Evolutionary conservation across 2,329 filamentous ascomycete genomes (phyloP).

Genomic region (Akanthomyces uredinophilus): DNA sequence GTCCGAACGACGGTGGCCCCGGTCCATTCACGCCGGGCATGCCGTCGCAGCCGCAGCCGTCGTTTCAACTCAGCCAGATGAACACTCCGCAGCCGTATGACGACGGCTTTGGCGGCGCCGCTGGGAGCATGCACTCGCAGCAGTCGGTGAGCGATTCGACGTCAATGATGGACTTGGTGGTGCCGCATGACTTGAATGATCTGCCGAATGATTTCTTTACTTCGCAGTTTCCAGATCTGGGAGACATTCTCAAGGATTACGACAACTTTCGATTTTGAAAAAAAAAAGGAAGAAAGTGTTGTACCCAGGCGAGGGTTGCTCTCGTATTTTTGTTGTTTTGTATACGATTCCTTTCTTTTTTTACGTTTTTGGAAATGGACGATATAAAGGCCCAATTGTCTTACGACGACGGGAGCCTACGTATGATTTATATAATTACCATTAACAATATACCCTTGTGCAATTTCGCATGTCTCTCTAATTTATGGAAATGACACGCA

Average conservation of each 20-base stretch:
- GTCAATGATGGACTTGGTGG: slow-evolving; percentile 8
- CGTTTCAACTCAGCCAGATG: slow-evolving; percentile 5
- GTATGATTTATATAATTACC: background rate
- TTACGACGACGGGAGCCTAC: background rate
- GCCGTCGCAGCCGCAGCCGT: background rate
- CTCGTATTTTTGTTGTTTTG: background rate
- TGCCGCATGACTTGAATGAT: slow-evolving; percentile 5
- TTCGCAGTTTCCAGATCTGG: slow-evolving; percentile 10
- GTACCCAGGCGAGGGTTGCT: no score
- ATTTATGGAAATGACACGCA: background rate
- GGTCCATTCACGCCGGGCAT: background rate
- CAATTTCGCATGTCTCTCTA: background rate
- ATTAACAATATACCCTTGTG: background rate
- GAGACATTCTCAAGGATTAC: slow-evolving; percentile 13
- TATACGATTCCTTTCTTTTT: background rate
- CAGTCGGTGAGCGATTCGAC: slow-evolving; percentile 9
- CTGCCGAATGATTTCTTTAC: slow-evolving; percentile 13
- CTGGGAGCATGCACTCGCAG: slow-evolving; percentile 8
- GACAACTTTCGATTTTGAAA: slow-evolving; percentile 13
- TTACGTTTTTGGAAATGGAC: no score
- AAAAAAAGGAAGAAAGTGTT: background rate
- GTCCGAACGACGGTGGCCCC: background rate
- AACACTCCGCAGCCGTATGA: slow-evolving; percentile 10
- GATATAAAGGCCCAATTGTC: no score
- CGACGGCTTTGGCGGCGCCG: background rate